Evolutionary conservation across 2,329 filamentous ascomycete genomes (phyloP), one percentile per base, ranked within the genome.

Genomic region (Aaosphaeria pasadenensis): DNA sequence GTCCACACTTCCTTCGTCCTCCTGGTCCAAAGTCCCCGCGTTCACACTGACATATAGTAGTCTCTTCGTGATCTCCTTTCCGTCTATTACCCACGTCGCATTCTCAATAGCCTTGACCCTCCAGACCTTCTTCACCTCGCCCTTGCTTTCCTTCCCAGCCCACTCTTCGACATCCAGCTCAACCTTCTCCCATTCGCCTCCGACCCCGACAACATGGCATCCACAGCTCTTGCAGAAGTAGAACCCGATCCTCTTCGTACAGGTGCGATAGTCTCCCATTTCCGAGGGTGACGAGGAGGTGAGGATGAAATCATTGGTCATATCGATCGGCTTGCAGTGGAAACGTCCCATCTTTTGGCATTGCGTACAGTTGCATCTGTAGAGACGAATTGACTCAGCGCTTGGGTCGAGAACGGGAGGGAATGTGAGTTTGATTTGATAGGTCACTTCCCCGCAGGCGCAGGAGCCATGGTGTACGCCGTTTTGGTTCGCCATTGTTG

Each of bases 321-420:
- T 48, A 36, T 64, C 51, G 36, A 60, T 59, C 7, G 72, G 64
- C 7, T 76, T 73, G 40, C 74, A 58, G 56, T 80, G 76, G 52
- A 78, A 73, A 49, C 74, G 67, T 11, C 70, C 71, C 51, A 73
- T 67, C 54, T 79, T 79, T 43, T 77, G 73, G 58, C 77, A 80
- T 7, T 73, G 70, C 7, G 63, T 73, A 59, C 77, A 80, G 52
- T 79, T 80, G 67, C 76, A 79, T 52, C 71, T 63, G 62, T 71
- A 67, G 43, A 62, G 62, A 1, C 51, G 52, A 51, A 61, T 46
- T 32, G 47, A 48, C 36, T 46, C 7, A 9, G 32, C 24, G 17
- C 50, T 45, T 50, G 46, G 30, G 7, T 54, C 44, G n/a, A 33
- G 48, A 50, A 41, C 42, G 0, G 63, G 66, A 11, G 76, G 76